A percentile compares a stretch with the other conserved stretches of the same genome.
Evolutionary conservation across 2,329 filamentous ascomycete species (phyloP).

Genomic region (Venturia carpophila): DNA sequence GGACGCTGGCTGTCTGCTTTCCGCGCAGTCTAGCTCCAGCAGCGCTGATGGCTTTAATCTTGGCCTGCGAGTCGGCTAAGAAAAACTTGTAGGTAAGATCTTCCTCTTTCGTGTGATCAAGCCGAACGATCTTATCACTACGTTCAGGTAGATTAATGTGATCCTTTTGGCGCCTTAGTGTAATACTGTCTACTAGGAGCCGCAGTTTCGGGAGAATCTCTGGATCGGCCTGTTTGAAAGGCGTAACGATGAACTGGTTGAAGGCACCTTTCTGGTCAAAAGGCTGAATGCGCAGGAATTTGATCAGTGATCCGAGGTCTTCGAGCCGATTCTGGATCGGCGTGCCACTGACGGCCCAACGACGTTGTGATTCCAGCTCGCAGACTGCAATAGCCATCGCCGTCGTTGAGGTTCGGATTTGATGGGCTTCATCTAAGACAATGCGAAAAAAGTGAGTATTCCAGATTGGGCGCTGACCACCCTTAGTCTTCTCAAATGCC

Average conservation of each 20-base stretch:
- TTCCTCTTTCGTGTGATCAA: constrained; percentile 72
- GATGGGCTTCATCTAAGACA: constrained; percentile 89
- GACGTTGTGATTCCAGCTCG: constrained; percentile 65
- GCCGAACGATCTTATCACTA: constrained; percentile 61
- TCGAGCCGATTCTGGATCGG: constrained; percentile 91
- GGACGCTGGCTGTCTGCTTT: constrained; percentile 84
- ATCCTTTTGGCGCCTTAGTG: constrained; percentile 83
- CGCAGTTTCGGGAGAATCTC: constrained; percentile 79
- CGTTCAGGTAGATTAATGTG: constrained; percentile 74
- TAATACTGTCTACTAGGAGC: constrained; percentile 88
- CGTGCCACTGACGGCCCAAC: constrained; percentile 96
- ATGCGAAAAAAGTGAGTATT: constrained; percentile 89
- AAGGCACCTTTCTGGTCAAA: constrained; percentile 76
- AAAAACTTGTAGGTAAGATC: constrained; percentile 75
- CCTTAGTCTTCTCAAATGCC: constrained; percentile 59
- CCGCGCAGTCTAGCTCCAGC: constrained; percentile 64
- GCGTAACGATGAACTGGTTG: constrained; percentile 68
- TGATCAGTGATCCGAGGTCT: constrained; percentile 78
- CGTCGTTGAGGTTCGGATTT: constrained; percentile 79
- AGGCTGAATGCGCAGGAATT: constrained; percentile 71
- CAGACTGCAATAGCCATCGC: constrained; percentile 80
- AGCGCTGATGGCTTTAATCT: constrained; percentile 66
- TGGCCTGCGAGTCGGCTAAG: constrained; percentile 68
- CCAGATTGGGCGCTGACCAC: constrained; percentile 51
- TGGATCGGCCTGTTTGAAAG: constrained; percentile 80